These are phyloP conservation scores for Gossypium davidsonii DNA, from an alignment of 441 rosid species.

Conservation along the genomic window DNA sequence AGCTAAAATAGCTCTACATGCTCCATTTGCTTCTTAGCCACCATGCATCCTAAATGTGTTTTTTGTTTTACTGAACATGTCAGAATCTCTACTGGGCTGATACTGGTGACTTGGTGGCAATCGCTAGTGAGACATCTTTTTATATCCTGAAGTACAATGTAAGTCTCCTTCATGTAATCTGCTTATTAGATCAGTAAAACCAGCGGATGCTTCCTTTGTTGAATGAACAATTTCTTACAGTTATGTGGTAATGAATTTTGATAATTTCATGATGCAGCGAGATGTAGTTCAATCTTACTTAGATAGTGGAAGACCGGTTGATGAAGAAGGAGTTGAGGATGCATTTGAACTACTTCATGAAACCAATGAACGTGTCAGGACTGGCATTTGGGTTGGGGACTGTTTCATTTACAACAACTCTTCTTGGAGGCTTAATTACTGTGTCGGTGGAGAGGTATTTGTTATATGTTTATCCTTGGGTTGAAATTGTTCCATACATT, in stretches of 20 bases:
- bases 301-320: constrained; percentile 79
- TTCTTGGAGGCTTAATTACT: constrained; percentile 95
- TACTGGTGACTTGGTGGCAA: constrained; percentile 95
- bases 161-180: constrained; percentile 20
- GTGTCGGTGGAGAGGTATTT: constrained; percentile 98
- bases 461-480: constrained; percentile 12
- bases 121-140: constrained; percentile 92
- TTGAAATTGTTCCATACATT: constrained; percentile 7
- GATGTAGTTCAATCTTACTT: constrained; percentile 75
- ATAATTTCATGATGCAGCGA: constrained; percentile 50
- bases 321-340: constrained; percentile 96
- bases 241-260: constrained; percentile 15
- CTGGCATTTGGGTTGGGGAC: constrained; percentile 98
- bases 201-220: neutral
- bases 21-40: constrained; percentile 13
- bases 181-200: constrained; percentile 2
- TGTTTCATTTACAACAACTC: constrained; percentile 96
- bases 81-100: constrained; percentile 99
- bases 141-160: constrained; percentile 93
- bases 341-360: constrained; percentile 98
- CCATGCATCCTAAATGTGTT: constrained; percentile 11
- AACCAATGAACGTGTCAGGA: constrained; percentile 92
- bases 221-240: neutral
- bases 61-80: constrained; percentile 20
- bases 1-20: constrained; percentile 23